Evolutionary conservation across 2,329 filamentous ascomycete species (phyloP).

Genomic region (Berkeleyomyces basicola): DNA sequence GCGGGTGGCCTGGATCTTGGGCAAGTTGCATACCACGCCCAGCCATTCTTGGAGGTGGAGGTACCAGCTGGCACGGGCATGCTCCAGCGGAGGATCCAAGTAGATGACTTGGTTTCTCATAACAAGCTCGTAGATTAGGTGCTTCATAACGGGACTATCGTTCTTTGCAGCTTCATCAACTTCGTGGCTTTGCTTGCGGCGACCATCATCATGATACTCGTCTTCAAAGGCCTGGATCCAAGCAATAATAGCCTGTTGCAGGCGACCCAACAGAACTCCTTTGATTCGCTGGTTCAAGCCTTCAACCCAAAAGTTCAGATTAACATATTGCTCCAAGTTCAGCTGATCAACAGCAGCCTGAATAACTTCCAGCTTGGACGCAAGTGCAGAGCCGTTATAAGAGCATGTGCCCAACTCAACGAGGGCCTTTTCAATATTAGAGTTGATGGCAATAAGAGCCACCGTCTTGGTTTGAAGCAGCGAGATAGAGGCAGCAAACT

Average conservation of each 20-base stretch:
- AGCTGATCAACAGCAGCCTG: constrained; percentile 91
- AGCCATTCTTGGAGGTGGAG: constrained; percentile 87
- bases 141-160: constrained; percentile 49
- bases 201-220: constrained; percentile 34
- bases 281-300: constrained; percentile 79
- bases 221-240: constrained; percentile 82
- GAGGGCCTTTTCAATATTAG: constrained; percentile 66
- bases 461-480: constrained; percentile 77
- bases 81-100: constrained; percentile 82
- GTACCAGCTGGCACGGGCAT: constrained; percentile 85
- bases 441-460: constrained; percentile 60
- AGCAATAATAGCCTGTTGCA: constrained; percentile 66
- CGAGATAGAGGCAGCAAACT: constrained; percentile 77
- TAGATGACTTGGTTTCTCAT: constrained; percentile 98
- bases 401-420: constrained; percentile 69
- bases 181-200: constrained; percentile 32
- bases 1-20: constrained; percentile 84
- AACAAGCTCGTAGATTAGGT: constrained; percentile 75
- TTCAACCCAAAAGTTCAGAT: constrained; percentile 78
- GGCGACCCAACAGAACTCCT: constrained; percentile 56
- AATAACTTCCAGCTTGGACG: constrained; percentile 63
- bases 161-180: constrained; percentile 28
- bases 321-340: constrained; percentile 90
- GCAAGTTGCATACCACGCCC: constrained; percentile 76
- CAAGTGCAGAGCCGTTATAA: constrained; percentile 68